phyloP scores from a whole-genome alignment of 2,329 filamentous ascomycete genomes.

The Aspergillus hortae region DNA sequence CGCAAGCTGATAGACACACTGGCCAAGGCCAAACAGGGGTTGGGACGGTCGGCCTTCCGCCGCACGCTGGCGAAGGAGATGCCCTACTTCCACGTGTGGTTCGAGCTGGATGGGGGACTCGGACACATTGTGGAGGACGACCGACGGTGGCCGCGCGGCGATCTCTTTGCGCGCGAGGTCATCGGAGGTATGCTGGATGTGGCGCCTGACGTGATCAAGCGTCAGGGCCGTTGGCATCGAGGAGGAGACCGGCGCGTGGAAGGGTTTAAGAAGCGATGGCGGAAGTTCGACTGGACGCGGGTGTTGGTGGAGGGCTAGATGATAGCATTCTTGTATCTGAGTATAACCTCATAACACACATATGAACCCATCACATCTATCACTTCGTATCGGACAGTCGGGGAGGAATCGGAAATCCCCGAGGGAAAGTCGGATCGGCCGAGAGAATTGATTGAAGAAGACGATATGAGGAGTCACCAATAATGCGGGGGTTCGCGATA shows the following conservation, averaged over 20 bases:
- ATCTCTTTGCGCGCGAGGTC: constrained; percentile 88
- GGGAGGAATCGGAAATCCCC: neutral
- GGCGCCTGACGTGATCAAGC: constrained; percentile 79
- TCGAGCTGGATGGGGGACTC: constrained; percentile 83
- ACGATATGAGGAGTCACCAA: no score
- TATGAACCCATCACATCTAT: no score
- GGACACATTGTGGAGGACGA: constrained; percentile 90
- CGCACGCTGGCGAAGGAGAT: constrained; percentile 85
- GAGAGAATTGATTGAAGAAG: neutral
- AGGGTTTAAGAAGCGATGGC: constrained; percentile 79
- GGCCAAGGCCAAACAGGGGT: constrained; percentile 53
- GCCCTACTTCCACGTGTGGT: constrained; percentile 99
- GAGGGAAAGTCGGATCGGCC: neutral
- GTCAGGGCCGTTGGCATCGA: constrained; percentile 79
- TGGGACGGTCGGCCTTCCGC: constrained; percentile 79
- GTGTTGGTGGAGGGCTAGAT: constrained; percentile 51
- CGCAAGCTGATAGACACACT: constrained; percentile 88
- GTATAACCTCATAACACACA: neutral
- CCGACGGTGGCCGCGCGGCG: constrained; percentile 80
- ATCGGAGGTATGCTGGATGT: constrained; percentile 88
- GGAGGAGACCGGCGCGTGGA: constrained; percentile 66
- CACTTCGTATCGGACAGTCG: neutral
- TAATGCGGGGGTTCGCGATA: neutral
- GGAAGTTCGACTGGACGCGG: constrained; percentile 86
- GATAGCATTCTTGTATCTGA: neutral